Conservation (phyloP, 768 basidiomycete genomes). For the Pleurotus tuber-regium region DNA sequence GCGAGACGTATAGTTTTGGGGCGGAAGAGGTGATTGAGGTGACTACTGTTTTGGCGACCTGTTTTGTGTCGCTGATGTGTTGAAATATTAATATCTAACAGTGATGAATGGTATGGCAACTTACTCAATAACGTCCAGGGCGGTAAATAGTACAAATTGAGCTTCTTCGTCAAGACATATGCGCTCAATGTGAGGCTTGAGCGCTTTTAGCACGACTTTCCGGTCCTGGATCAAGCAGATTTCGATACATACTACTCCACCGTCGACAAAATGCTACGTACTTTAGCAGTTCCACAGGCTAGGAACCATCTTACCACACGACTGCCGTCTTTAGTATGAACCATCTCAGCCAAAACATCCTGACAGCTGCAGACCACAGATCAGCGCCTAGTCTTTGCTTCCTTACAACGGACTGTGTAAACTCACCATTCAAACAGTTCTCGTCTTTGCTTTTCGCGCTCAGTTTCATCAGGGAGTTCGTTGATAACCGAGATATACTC, state of each 20-base stretch:
- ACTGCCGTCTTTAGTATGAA: constrained; percentile 91
- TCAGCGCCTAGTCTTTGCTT: too few species aligned
- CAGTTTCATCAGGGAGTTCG: constrained; percentile 55
- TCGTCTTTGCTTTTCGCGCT: constrained; percentile 68
- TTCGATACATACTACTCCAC: too few species aligned
- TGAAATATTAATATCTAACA: neutral
- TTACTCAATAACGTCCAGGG: constrained; percentile 87
- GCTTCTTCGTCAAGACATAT: constrained; percentile 91
- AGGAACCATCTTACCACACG: constrained; percentile 84
- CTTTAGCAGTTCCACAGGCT: constrained; percentile 81
- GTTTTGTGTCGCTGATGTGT: constrained; percentile 77
- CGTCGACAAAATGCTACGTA: constrained; percentile 20
- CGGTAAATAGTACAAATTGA: constrained; percentile 85
- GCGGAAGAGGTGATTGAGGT: constrained; percentile 62
- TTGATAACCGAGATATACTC: constrained; percentile 75
- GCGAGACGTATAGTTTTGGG: constrained; percentile 51
- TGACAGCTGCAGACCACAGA: constrained; percentile 43
- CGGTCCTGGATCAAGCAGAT: constrained; percentile 51
- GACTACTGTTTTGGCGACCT: constrained; percentile 77
- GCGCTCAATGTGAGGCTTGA: constrained; percentile 87
- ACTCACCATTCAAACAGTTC: constrained; percentile 81
- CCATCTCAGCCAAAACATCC: constrained; percentile 87
- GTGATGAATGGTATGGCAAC: constrained; percentile 19
- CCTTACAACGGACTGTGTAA: too few species aligned
- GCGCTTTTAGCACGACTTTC: constrained; percentile 85